These are phyloP conservation scores for Darksidea phi DNA, from an alignment of 495 filamentous ascomycete species.

Conservation along the genomic window DNA sequence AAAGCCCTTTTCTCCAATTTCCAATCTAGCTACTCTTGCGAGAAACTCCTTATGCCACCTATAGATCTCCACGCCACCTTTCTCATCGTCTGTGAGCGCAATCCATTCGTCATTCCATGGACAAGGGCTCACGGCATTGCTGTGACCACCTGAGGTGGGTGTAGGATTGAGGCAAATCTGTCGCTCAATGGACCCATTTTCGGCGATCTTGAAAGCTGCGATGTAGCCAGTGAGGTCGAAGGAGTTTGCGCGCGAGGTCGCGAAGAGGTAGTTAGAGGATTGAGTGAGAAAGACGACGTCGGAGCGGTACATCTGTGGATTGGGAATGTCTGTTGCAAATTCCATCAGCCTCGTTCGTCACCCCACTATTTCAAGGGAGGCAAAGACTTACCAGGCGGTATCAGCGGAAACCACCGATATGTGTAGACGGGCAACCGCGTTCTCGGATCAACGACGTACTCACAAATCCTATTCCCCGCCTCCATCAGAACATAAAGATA, in stretches of 20 bases:
- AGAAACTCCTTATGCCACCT: slow-evolving; percentile 77
- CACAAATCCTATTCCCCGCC: slow-evolving; percentile 73
- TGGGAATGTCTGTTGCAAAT: slow-evolving; percentile 25
- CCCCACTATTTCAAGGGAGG: neutral
- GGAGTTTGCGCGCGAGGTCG: slow-evolving; percentile 73
- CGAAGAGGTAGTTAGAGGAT: slow-evolving; percentile 70
- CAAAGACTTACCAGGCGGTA: slow-evolving; percentile 62
- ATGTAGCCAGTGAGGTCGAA: slow-evolving; percentile 77
- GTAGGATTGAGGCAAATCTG: slow-evolving; percentile 80
- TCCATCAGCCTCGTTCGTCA: slow-evolving; percentile 20
- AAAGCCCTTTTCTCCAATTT: slow-evolving; percentile 77
- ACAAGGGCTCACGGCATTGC: slow-evolving; percentile 76
- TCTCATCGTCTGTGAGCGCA: slow-evolving; percentile 79
- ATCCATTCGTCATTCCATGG: slow-evolving; percentile 82
- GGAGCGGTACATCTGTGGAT: slow-evolving; percentile 63
- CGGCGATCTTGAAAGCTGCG: slow-evolving; percentile 70
- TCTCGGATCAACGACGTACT: slow-evolving; percentile 73
- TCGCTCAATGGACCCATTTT: slow-evolving; percentile 66
- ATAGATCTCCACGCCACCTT: slow-evolving; percentile 83
- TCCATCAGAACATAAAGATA: slow-evolving; percentile 86
- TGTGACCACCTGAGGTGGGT: slow-evolving; percentile 80
- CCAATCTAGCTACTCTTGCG: slow-evolving; percentile 67
- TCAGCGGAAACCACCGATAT: slow-evolving; percentile 69
- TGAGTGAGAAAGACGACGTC: slow-evolving; percentile 71
- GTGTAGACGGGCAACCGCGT: slow-evolving; percentile 82